Conservation (phyloP, 495 filamentous ascomycete species). For the Staphylotrichum tortipilum region DNA sequence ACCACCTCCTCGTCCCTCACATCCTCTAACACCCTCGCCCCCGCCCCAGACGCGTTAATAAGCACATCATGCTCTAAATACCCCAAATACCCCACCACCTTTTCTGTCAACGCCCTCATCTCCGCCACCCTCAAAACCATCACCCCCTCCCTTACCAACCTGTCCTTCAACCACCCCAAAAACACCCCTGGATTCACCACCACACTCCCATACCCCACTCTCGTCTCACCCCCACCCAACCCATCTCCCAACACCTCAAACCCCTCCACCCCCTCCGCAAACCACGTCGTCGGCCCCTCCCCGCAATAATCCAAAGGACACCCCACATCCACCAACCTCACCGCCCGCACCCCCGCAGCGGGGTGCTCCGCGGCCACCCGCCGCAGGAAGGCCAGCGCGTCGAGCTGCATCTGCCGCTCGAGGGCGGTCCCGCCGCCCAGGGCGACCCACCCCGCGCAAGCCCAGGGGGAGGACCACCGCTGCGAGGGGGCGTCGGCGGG, state of each 20-base stretch:
- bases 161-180: slow-evolving; percentile 19
- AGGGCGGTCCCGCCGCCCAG: slow-evolving; percentile 11
- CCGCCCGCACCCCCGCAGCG: slow-evolving; percentile 11
- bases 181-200: slow-evolving; percentile 22
- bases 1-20: slow-evolving; percentile 9
- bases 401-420: slow-evolving; percentile 23
- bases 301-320: not conserved
- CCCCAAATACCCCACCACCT: not conserved
- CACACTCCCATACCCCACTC: slow-evolving; percentile 15
- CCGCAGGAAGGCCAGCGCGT: slow-evolving; percentile 13
- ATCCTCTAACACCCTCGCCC: slow-evolving; percentile 2
- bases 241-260: not conserved
- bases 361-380: slow-evolving; percentile 12
- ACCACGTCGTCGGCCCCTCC: slow-evolving; percentile 6
- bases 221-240: slow-evolving; percentile 1
- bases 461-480: slow-evolving; percentile 23
- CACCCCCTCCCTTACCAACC: slow-evolving; percentile 17
- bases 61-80: slow-evolving; percentile 4
- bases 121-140: slow-evolving; percentile 15
- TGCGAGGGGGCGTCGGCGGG: slow-evolving; percentile 9
- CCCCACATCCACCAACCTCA: slow-evolving; percentile 9
- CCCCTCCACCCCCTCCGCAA: not conserved
- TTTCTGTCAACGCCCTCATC: slow-evolving; percentile 15
- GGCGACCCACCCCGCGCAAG: slow-evolving; percentile 22
- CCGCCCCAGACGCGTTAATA: slow-evolving; percentile 9